Evolutionary conservation across 805 yeast species (phyloP).

Genomic region (Pachysolen tannophilus): DNA sequence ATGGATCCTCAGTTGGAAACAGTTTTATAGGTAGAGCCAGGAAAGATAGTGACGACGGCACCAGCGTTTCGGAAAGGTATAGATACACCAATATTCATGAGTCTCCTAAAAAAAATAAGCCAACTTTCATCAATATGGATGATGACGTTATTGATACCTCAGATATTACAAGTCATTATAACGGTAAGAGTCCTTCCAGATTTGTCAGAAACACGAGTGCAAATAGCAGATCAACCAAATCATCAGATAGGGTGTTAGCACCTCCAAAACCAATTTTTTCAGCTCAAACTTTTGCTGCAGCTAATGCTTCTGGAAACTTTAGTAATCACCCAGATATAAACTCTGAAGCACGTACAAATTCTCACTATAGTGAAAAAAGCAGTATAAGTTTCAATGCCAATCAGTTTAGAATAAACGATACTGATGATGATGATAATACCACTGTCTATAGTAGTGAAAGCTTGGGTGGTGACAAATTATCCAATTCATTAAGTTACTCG

Average conservation of each 20-base stretch:
- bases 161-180: conserved; percentile 24
- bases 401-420: background rate
- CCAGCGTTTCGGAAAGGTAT: conserved; percentile 54
- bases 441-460: conserved; percentile 2
- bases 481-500: conserved; percentile 1
- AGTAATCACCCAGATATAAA: conserved; percentile 13
- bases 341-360: conserved; percentile 1
- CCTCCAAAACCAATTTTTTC: conserved; percentile 63
- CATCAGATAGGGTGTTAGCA: conserved; percentile 38
- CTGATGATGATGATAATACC: conserved; percentile 1
- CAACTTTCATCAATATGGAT: conserved; percentile 40
- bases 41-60: conserved; percentile 13
- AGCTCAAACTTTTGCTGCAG: conserved; percentile 56
- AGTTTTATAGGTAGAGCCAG: conserved; percentile 15
- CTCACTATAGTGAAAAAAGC: background rate
- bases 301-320: too few relatives aligned
- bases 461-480: background rate
- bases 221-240: conserved; percentile 28
- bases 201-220: conserved; percentile 15
- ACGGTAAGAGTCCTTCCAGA: conserved; percentile 16
- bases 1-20: conserved; percentile 22
- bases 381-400: too few relatives aligned
- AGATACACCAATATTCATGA: conserved; percentile 60
- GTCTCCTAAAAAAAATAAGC: conserved; percentile 58
- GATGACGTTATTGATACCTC: conserved; percentile 23